These are phyloP conservation scores for Cryptosporidium andersoni DNA, from an alignment of 169 alveolate species.

Conservation along the genomic window DNA sequence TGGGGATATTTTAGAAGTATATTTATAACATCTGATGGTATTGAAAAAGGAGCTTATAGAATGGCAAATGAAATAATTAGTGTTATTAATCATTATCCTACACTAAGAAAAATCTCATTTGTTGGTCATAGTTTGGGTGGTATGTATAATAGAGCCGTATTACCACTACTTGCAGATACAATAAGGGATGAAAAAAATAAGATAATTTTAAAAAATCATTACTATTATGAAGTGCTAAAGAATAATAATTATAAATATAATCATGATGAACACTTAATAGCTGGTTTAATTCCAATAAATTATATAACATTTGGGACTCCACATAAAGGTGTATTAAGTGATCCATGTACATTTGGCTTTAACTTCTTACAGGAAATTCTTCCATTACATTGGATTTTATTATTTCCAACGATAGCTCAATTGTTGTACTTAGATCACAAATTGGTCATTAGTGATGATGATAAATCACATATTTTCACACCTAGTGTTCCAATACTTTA, in stretches of 20 bases:
- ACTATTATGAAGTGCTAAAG: background rate
- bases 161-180: constrained; percentile 23
- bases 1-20: constrained; percentile 71
- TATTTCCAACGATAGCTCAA: constrained; percentile 62
- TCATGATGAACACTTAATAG: constrained; percentile 7
- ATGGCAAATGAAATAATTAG: constrained; percentile 44
- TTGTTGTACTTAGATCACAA: constrained; percentile 34
- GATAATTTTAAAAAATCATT: background rate
- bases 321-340: constrained; percentile 67
- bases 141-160: constrained; percentile 61
- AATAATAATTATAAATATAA: too few relatives aligned
- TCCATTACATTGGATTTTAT: constrained; percentile 48
- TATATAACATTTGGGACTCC: constrained; percentile 66
- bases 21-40: constrained; percentile 68
- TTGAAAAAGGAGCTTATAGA: constrained; percentile 63
- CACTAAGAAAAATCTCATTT: constrained; percentile 51
- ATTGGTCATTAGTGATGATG: too few relatives aligned
- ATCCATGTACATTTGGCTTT: constrained; percentile 51
- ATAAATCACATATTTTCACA: too few relatives aligned
- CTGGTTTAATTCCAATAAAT: constrained; percentile 60
- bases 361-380: constrained; percentile 12
- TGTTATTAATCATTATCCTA: constrained; percentile 26
- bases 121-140: constrained; percentile 70
- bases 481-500: too few relatives aligned
- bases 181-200: background rate